Base-by-base conservation (phyloP, 768 basidiomycete species). In the Trametes meyenii region DNA sequence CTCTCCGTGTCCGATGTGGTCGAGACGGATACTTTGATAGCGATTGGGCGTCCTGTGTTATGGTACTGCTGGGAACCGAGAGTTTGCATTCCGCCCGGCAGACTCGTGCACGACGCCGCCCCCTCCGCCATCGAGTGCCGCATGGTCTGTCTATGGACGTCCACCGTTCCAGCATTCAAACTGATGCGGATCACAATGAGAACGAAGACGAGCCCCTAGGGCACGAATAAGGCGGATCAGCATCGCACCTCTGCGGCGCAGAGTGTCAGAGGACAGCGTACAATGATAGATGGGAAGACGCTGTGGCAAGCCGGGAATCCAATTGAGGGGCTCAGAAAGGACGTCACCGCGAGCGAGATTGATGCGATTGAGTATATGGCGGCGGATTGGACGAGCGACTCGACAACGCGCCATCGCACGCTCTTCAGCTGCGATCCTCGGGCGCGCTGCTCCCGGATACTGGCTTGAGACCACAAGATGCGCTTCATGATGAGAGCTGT, bases 141-240 rank as follows among this genome's bases (percentile, higher is more conserved):
- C 40, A 44, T 50, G 17, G 33, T 35, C 23, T 44, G 50, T 55
- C 44, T 58, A 24, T 40, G 50, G 14, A 29, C 38, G 13, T 57
- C 55, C 23, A 53, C 38, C 26, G 17, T 24, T 12, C 40, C 50
- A 6, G 44, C 19, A 39, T 54, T 58, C 33, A 46, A 26, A 35
- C 50, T 57, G 55, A 62, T 49, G 33, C 61, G 55, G 50, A 62
- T 62, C 38, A 56, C 61, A 45, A 58, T 58, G 55, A 62, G 56
- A 16, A 57, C 45, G 46, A 62, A 62, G 19, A 58, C 61, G n/a
- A 62, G 33, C 1, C 55, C 61, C 61, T 62, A 45, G 14, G 49
- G 12, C 14, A 14, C 16, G 5, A 38, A 13, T 24, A 33, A 17
- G 26, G 10, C 33, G 26, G 33, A 42, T 49, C 46, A 48, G 53